Conservation (phyloP, 345 rosid species). For the Passiflora organensis region DNA sequence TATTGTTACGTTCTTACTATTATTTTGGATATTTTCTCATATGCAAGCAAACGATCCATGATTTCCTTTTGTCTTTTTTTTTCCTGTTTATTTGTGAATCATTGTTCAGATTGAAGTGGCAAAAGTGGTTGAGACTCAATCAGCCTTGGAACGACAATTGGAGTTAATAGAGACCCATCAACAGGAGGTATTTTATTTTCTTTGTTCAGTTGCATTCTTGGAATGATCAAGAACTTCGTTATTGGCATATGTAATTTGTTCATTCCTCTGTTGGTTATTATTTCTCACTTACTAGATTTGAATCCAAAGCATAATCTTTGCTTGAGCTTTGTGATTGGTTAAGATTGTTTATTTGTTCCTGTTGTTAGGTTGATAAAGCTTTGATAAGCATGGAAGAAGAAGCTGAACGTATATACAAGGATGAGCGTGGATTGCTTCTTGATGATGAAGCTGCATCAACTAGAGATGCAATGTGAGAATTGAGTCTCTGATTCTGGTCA, state of each 20-base stretch:
- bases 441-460: constrained; percentile 96
- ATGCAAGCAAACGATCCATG: background rate
- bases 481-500: background rate
- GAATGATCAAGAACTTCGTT: too few species aligned
- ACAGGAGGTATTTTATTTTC: constrained; percentile 54
- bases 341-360: constrained; percentile 2
- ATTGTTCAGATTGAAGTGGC: constrained; percentile 83
- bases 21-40: too few species aligned
- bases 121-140: constrained; percentile 92
- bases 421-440: constrained; percentile 66
- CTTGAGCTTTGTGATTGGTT: background rate
- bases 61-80: background rate
- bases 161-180: constrained; percentile 98
- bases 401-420: constrained; percentile 89
- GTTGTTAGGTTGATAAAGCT: constrained; percentile 73
- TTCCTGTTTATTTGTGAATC: constrained; percentile 7
- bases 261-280: too few species aligned
- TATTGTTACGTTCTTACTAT: too few species aligned
- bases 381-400: constrained; percentile 87
- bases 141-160: constrained; percentile 71
- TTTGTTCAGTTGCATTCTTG: too few species aligned
- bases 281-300: too few species aligned
- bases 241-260: too few species aligned
- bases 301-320: too few species aligned
- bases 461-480: constrained; percentile 93